A percentile compares a stretch with the other conserved stretches of the same genome.
Conservation (phyloP, 306 rosid species). For the Cyclanthera cordifolia region DNA sequence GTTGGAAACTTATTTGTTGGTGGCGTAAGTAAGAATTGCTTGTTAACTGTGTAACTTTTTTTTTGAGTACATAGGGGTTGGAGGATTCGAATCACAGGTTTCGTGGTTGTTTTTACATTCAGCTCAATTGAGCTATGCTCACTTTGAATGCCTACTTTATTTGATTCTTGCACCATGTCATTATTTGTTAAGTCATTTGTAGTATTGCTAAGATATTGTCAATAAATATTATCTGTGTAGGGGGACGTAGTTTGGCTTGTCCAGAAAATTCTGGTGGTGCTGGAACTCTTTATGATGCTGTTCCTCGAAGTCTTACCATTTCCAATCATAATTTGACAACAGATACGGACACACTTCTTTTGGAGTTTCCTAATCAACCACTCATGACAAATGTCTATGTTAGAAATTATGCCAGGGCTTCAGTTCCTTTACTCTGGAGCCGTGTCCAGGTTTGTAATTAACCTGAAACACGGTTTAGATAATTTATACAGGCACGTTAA, state of each 20-base stretch:
- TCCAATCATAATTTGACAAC: slow-evolving; percentile 74
- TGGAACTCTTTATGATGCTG: slow-evolving; percentile 93
- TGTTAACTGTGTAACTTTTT: too few relatives aligned
- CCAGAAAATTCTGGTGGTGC: slow-evolving; percentile 93
- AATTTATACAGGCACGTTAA: background rate
- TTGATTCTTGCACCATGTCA: background rate
- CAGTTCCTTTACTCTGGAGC: slow-evolving; percentile 97
- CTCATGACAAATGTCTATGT: slow-evolving; percentile 93
- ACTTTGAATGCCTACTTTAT: too few relatives aligned
- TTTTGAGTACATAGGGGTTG: too few relatives aligned
- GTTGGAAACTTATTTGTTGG: background rate
- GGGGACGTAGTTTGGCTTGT: slow-evolving; percentile 73
- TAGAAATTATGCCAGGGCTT: slow-evolving; percentile 81
- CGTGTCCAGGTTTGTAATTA: slow-evolving; percentile 85
- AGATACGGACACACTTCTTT: slow-evolving; percentile 80
- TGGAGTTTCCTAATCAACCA: slow-evolving; percentile 94
- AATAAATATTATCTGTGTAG: slow-evolving; percentile 34
- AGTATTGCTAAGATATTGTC: too few relatives aligned
- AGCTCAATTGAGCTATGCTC: too few relatives aligned
- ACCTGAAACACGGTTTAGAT: background rate
- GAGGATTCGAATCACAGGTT: too few relatives aligned
- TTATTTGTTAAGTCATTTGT: background rate
- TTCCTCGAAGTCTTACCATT: slow-evolving; percentile 78
- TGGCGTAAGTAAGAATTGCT: background rate
- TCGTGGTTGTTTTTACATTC: too few relatives aligned